Percentiles rank a stretch among this genome's conserved stretches.
phyloP scores from a whole-genome alignment of 345 rosid species.

The Trapa bicornis region DNA sequence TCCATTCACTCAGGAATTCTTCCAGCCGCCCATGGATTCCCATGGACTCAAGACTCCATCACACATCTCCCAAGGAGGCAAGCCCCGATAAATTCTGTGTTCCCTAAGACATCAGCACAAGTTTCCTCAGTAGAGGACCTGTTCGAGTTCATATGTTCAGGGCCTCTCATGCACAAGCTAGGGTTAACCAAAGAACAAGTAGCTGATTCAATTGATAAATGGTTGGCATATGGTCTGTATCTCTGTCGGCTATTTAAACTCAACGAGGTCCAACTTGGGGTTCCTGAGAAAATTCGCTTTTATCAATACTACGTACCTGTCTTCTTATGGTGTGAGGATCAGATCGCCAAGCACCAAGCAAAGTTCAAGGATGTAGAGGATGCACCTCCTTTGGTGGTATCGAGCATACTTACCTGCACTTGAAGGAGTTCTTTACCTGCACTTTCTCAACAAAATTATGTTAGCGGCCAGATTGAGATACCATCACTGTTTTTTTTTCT shows the following conservation, averaged over 20 bases:
- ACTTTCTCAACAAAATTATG: background rate
- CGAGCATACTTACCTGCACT: background rate
- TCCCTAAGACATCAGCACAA: slow-evolving; percentile 44
- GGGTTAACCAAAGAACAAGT: slow-evolving; percentile 50
- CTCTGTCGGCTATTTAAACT: slow-evolving; percentile 60
- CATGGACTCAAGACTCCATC: slow-evolving; percentile 48
- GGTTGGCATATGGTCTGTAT: slow-evolving; percentile 56
- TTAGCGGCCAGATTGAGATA: background rate
- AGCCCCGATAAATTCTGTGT: slow-evolving; percentile 10
- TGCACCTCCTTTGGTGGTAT: slow-evolving; percentile 86
- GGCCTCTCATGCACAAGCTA: slow-evolving; percentile 62
- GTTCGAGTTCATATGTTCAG: slow-evolving; percentile 63
- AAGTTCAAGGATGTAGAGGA: slow-evolving; percentile 59
- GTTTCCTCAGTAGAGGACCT: slow-evolving; percentile 70
- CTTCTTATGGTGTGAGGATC: slow-evolving; percentile 83
- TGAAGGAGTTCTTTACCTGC: background rate
- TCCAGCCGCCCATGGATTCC: slow-evolving; percentile 31
- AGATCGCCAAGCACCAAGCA: slow-evolving; percentile 56
- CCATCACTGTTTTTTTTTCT: background rate
- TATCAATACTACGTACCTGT: slow-evolving; percentile 92
- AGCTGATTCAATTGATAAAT: slow-evolving; percentile 61
- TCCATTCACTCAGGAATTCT: slow-evolving; percentile 13
- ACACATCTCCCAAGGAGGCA: slow-evolving; percentile 10
- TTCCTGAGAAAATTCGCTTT: slow-evolving; percentile 64
- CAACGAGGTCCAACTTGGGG: slow-evolving; percentile 52